These are phyloP conservation scores for Botrytis fabae DNA, from an alignment of 2,329 filamentous ascomycete species.

Conservation along the genomic window DNA sequence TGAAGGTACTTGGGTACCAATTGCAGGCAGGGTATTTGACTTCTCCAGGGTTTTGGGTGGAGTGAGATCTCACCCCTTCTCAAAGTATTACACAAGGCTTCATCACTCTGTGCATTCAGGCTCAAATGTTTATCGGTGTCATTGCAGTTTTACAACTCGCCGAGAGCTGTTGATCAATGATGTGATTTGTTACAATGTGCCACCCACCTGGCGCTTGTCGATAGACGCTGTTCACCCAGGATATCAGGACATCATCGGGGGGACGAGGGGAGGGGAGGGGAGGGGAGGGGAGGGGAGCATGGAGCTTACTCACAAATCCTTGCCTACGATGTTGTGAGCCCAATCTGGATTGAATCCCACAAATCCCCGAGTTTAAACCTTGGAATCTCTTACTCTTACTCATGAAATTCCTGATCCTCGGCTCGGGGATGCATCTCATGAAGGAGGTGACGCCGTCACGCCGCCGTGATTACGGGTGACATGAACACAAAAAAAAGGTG, in stretches of 20 bases:
- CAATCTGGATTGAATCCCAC: constrained; percentile 5
- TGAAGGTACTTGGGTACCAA: background rate
- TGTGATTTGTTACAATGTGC: background rate
- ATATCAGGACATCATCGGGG: background rate
- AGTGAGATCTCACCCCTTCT: constrained; percentile 6
- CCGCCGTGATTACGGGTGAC: background rate
- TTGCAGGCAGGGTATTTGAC: background rate
- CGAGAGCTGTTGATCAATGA: background rate
- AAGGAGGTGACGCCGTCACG: background rate
- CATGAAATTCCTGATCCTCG: constrained; percentile 1
- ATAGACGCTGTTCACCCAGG: constrained; percentile 14
- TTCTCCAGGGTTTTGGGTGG: background rate
- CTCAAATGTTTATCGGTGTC: background rate
- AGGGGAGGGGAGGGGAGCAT: background rate
- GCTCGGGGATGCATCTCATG: constrained; percentile 7
- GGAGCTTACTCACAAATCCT: constrained; percentile 4
- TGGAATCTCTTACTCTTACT: background rate
- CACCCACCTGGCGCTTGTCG: background rate
- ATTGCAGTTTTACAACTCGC: background rate
- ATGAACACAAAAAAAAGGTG: background rate
- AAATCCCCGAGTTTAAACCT: constrained; percentile 4
- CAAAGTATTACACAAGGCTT: background rate
- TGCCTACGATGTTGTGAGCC: background rate
- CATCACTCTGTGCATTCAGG: background rate
- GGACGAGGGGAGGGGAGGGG: background rate